Conservation (phyloP, 305 asterid genomes). For the Nicotiana rustica region DNA sequence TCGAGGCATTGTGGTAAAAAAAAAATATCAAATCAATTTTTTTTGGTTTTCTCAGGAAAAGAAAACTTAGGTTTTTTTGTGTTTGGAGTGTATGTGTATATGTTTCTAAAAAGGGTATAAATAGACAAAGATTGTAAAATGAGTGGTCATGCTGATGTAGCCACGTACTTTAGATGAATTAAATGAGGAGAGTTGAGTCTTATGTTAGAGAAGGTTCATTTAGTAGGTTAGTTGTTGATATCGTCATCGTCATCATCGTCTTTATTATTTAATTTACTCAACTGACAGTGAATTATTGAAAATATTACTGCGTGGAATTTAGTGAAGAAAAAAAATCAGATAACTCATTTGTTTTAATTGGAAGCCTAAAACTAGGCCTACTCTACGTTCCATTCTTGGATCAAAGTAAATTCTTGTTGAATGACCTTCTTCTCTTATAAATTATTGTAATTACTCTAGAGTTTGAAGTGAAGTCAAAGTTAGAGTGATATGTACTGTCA, state of each 20-base stretch:
- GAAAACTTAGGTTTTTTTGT: background rate
- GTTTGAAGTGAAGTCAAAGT: too few species aligned
- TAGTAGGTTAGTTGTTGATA: constrained; percentile 30
- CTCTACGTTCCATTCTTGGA: background rate
- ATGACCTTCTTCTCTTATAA: too few species aligned
- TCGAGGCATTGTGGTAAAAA: constrained; percentile 49
- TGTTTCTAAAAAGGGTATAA: constrained; percentile 24
- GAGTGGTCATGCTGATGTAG: constrained; percentile 26
- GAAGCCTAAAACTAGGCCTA: background rate
- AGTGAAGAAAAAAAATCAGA: too few species aligned
- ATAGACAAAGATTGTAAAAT: background rate
- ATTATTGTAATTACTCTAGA: too few species aligned
- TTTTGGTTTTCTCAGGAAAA: background rate
- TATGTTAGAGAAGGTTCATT: background rate
- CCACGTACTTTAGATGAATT: background rate
- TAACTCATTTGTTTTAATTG: background rate
- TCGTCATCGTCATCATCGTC: constrained; percentile 27
- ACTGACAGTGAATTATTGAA: background rate
- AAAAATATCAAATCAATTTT: too few species aligned
- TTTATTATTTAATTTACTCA: background rate
- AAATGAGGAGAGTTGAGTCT: background rate
- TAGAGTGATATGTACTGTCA: too few species aligned
- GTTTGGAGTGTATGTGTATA: constrained; percentile 1
- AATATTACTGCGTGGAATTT: too few species aligned
- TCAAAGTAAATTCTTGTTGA: background rate